phyloP scores from a whole-genome alignment of 768 basidiomycete species.

The Boletus sensibilis region DNA sequence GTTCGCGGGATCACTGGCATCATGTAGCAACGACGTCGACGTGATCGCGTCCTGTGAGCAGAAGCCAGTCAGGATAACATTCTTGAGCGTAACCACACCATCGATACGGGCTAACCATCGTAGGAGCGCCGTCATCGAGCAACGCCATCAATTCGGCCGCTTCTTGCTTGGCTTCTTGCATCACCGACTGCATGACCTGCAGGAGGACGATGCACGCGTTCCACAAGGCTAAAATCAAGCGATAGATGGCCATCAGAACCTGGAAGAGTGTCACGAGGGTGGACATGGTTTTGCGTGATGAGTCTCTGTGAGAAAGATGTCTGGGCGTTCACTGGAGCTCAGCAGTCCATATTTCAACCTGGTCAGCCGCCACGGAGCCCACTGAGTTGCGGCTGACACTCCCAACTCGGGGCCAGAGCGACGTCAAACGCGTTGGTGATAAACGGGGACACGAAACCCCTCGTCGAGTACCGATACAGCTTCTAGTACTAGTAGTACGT shows the following conservation, averaged over 20 bases:
- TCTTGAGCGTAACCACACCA: background rate
- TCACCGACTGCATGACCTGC: conserved; percentile 7
- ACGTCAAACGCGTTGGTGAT: background rate
- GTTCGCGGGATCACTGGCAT: background rate
- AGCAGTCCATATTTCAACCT: background rate
- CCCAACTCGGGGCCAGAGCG: background rate
- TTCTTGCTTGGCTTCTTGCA: conserved; percentile 19
- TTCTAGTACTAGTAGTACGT: background rate
- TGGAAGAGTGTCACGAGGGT: conserved; percentile 3
- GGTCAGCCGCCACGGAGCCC: conserved; percentile 3
- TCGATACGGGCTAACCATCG: conserved; percentile 10
- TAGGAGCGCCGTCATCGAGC: conserved; percentile 5
- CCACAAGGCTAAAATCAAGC: conserved; percentile 2
- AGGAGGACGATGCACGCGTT: conserved; percentile 13
- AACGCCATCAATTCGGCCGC: conserved; percentile 13
- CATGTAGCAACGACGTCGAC: background rate
- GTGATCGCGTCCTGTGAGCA: conserved; percentile 7
- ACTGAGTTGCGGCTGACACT: background rate
- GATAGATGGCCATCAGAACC: conserved; percentile 5
- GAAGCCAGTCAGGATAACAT: background rate
- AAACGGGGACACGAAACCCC: background rate
- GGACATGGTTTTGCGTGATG: conserved; percentile 5
- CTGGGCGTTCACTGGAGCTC: background rate
- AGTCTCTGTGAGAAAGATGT: background rate
- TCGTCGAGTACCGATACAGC: conserved; percentile 1